A percentile compares a stretch with the other conserved stretches of the same genome.
Evolutionary conservation across 1,284 basidiomycete genomes (phyloP).

Genomic region (Sporisorium scitamineum): DNA sequence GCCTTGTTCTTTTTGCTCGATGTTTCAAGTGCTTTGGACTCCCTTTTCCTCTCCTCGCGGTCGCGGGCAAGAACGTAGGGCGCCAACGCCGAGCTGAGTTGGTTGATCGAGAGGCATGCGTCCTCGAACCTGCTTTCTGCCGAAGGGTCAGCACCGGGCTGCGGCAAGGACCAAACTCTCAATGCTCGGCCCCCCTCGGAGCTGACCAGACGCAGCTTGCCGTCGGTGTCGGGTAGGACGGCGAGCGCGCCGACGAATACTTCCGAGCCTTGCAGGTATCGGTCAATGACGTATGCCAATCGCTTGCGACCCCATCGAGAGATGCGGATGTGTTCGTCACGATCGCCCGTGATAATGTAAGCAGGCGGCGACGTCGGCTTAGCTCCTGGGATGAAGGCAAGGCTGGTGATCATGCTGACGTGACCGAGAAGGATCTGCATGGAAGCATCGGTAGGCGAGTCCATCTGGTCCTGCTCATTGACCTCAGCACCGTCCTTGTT

Average conservation of each 20-base stretch:
- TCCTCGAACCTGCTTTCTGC: constrained; percentile 15
- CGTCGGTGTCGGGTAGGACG: constrained; percentile 32
- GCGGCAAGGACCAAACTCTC: constrained; percentile 52
- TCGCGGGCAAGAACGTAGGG: constrained; percentile 44
- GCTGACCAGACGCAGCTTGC: constrained; percentile 40
- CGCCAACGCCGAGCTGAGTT: constrained; percentile 27
- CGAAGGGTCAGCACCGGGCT: constrained; percentile 13
- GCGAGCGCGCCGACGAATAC: constrained; percentile 58
- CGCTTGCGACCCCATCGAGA: constrained; percentile 63
- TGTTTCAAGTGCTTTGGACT: constrained; percentile 29
- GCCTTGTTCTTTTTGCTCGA: constrained; percentile 46
- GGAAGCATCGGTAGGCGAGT: constrained; percentile 43
- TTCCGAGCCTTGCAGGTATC: constrained; percentile 59
- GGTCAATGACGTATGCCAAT: constrained; percentile 57
- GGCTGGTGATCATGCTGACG: constrained; percentile 62
- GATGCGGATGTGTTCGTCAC: constrained; percentile 68
- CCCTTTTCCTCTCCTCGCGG: constrained; percentile 48
- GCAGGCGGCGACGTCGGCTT: constrained; percentile 22
- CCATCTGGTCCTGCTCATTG: constrained; percentile 51
- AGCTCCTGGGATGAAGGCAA: constrained; percentile 49
- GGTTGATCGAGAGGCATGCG: constrained; percentile 44
- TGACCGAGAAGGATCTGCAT: constrained; percentile 60
- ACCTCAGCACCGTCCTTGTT: not conserved
- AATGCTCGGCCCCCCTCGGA: constrained; percentile 58
- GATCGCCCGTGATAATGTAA: constrained; percentile 59